phyloP scores from a whole-genome alignment of 164 flowering plant genomes.

The Magnolia kwangsiensis region DNA sequence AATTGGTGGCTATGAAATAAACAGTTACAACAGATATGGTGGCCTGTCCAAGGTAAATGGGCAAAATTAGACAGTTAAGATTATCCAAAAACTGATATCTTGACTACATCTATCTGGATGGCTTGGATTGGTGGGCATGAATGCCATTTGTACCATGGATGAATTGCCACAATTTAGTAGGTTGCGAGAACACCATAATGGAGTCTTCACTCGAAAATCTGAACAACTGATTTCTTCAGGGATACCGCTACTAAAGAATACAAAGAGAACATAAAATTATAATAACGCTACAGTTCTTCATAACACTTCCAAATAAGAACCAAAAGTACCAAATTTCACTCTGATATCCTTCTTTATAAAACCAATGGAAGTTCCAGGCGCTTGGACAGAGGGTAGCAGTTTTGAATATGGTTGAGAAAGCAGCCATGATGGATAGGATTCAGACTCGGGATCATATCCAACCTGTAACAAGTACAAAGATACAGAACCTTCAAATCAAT shows the following conservation, averaged over 20 bases:
- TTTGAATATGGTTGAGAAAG: constrained; percentile 74
- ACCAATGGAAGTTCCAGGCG: constrained; percentile 79
- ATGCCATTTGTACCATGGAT: background rate
- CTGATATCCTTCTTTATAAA: constrained; percentile 55
- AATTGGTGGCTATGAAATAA: background rate
- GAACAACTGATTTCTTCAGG: background rate
- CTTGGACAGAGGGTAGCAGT: constrained; percentile 62
- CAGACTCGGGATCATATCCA: constrained; percentile 91
- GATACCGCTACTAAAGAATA: background rate
- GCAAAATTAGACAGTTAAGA: background rate
- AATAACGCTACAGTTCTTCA: background rate
- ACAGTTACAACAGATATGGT: background rate
- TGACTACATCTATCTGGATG: background rate
- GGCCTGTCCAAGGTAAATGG: too few relatives aligned
- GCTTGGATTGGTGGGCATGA: background rate
- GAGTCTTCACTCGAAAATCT: background rate
- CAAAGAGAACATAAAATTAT: too few relatives aligned
- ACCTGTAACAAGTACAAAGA: constrained; percentile 46
- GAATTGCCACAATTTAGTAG: background rate
- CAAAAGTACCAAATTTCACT: constrained; percentile 45
- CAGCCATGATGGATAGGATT: constrained; percentile 85
- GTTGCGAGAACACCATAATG: background rate
- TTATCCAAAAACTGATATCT: background rate
- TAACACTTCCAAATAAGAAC: background rate
- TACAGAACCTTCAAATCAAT: background rate